Conservation (phyloP, 192 early-diverging fungal species). For the Phlyctochytrium planicorne region DNA sequence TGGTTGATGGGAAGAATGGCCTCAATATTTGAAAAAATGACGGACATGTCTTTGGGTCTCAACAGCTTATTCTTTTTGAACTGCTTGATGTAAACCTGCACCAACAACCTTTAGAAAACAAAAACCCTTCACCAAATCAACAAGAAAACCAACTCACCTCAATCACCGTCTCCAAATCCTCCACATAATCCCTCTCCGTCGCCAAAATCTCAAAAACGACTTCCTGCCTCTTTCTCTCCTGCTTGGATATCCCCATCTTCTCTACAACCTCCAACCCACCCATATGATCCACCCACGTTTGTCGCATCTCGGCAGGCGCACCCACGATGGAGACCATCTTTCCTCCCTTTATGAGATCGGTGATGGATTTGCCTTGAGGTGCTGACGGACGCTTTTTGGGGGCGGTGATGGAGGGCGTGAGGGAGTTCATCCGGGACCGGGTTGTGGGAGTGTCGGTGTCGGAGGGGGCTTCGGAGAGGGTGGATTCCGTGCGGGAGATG, state of each 20-base stretch:
- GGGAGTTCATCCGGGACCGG: not conserved
- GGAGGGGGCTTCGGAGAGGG: not conserved
- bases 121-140: not conserved
- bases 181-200: slow-evolving; percentile 89
- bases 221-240: slow-evolving; percentile 87
- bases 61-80: slow-evolving; percentile 41
- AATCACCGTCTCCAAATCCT: slow-evolving; percentile 80
- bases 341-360: not conserved
- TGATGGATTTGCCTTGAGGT: not conserved
- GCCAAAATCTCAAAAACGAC: slow-evolving; percentile 90
- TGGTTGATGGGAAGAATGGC: slow-evolving; percentile 44
- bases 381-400: not conserved
- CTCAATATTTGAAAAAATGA: slow-evolving; percentile 57
- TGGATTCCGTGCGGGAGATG: not conserved
- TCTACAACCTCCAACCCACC: slow-evolving; percentile 56
- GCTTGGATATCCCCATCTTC: slow-evolving; percentile 56
- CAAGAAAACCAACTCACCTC: slow-evolving; percentile 48
- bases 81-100: slow-evolving; percentile 45
- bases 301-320: slow-evolving; percentile 21
- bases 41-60: slow-evolving; percentile 47
- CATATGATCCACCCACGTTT: slow-evolving; percentile 46
- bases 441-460: not conserved
- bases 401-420: not conserved
- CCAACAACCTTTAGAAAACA: slow-evolving; percentile 3
- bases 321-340: slow-evolving; percentile 29